phyloP scores from a whole-genome alignment of 768 basidiomycete genomes.

The Suillus subalutaceus region DNA sequence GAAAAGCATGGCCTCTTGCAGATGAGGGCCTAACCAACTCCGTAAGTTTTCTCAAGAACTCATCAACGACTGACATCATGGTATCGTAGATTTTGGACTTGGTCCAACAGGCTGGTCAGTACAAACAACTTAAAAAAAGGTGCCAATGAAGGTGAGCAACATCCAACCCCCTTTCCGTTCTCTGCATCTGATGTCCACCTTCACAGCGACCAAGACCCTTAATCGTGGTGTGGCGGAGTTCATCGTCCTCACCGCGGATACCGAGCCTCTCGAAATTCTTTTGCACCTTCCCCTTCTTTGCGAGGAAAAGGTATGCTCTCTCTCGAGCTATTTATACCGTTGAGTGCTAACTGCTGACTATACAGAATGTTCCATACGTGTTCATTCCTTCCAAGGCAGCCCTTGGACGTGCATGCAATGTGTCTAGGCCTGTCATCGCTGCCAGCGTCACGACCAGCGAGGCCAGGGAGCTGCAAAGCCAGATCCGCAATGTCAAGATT shows the following conservation, averaged over 20 bases:
- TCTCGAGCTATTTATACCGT: not conserved
- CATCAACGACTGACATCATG: slow-evolving; percentile 3
- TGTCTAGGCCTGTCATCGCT: slow-evolving; percentile 93
- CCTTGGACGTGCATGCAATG: slow-evolving; percentile 94
- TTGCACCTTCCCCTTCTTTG: slow-evolving; percentile 96
- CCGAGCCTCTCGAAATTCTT: slow-evolving; percentile 96
- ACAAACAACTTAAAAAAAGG: slow-evolving; percentile 99
- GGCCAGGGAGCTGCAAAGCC: slow-evolving; percentile 85
- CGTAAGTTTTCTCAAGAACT: slow-evolving; percentile 46
- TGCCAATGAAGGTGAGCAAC: slow-evolving; percentile 86
- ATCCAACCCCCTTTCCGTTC: not conserved
- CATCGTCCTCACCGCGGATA: slow-evolving; percentile 94
- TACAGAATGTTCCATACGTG: slow-evolving; percentile 63
- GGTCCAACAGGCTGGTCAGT: slow-evolving; percentile 93
- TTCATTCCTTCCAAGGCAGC: slow-evolving; percentile 96
- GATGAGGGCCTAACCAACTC: slow-evolving; percentile 87
- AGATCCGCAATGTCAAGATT: slow-evolving; percentile 86
- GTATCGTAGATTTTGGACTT: slow-evolving; percentile 83
- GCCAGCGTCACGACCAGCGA: slow-evolving; percentile 98
- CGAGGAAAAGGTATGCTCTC: slow-evolving; percentile 84
- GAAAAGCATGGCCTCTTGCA: slow-evolving; percentile 90
- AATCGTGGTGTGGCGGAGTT: slow-evolving; percentile 98
- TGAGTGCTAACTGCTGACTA: not conserved
- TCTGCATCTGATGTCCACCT: slow-evolving; percentile 11
- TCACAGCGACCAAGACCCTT: slow-evolving; percentile 91